Base-by-base conservation (phyloP, 352 stramenopile species). In the Lagenidium giganteum region DNA sequence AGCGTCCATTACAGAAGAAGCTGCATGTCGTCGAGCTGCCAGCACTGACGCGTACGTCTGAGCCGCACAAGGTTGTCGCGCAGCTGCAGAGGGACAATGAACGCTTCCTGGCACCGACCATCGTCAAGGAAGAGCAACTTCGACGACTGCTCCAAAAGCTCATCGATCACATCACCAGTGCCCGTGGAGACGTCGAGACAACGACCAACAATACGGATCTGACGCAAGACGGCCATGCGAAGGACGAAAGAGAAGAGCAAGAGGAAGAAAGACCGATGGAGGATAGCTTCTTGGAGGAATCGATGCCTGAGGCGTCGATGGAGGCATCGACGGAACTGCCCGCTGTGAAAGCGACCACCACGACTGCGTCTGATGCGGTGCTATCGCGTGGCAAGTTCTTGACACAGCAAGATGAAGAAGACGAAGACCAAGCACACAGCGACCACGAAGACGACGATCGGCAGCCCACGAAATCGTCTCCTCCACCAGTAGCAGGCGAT, bases 21-120 rank as follows among this genome's bases (percentile, higher is more conserved):
- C 45, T 93, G 34, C 78, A 90, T n/a, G 71, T 91, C 0, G 63
- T 91, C 26, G 78, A 93, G 54, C 70, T 93, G 24, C 78, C 81
- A 6, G 58, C 68, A 32, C 64, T 90, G 26, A 77, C 63, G 8
- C 50, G 36, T 14, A 34, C 52, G 20, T 84, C 75, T 9, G 69
- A 84, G 48, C 53, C 68, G 6, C 23, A 60, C 7, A 48, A 56
- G 13, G 59, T 93, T 18, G 57, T 65, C 5, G 54, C 54, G 8
- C 64, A 83, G 42, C 51, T 93, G 25, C 75, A 89, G 43, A 55
- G 64, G n/a, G 71, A 85, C 28, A 81, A 91, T 39, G 49, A 61
- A 2, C 58, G 59, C 22, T 91, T 89, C 45, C 54, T 90, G 17
- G 57, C 63, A 1, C 69, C 81, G 0, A 56, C 27, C 3, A 36